These are phyloP conservation scores for Zoysia pacifica DNA, from an alignment of 176 grass and related monocot genomes.

Conservation along the genomic window DNA sequence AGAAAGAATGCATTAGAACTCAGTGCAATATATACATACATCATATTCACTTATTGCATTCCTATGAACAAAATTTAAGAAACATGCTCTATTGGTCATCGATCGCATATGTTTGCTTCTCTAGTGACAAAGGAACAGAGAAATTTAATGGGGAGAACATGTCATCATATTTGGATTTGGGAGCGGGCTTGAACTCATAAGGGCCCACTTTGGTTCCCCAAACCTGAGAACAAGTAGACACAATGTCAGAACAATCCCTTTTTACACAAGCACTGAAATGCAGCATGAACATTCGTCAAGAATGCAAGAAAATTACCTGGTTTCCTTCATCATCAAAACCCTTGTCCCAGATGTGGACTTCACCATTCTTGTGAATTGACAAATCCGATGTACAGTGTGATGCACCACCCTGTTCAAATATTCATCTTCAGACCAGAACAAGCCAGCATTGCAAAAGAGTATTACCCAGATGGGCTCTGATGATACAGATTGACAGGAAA, in stretches of 20 bases:
- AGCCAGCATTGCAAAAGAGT: constrained; percentile 7
- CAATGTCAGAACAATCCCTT: not conserved
- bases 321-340: constrained; percentile 13
- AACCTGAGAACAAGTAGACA: constrained; percentile 51
- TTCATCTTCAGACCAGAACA: constrained; percentile 16
- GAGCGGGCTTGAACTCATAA: constrained; percentile 70
- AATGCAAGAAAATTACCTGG: constrained; percentile 15
- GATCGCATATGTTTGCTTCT: constrained; percentile 72
- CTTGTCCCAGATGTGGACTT: constrained; percentile 91
- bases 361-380: constrained; percentile 76
- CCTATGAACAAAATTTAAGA: constrained; percentile 44
- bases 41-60: constrained; percentile 32
- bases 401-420: constrained; percentile 70
- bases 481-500: constrained; percentile 6
- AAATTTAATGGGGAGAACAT: constrained; percentile 95
- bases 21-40: constrained; percentile 21
- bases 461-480: not conserved
- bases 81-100: constrained; percentile 54
- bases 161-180: constrained; percentile 10
- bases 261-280: not conserved
- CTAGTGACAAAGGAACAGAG: constrained; percentile 62
- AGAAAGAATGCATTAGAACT: constrained; percentile 36
- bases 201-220: constrained; percentile 88
- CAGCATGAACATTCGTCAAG: not conserved
- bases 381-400: constrained; percentile 84